Conservation (phyloP, 441 rosid genomes). For the Viola pubescens region DNA sequence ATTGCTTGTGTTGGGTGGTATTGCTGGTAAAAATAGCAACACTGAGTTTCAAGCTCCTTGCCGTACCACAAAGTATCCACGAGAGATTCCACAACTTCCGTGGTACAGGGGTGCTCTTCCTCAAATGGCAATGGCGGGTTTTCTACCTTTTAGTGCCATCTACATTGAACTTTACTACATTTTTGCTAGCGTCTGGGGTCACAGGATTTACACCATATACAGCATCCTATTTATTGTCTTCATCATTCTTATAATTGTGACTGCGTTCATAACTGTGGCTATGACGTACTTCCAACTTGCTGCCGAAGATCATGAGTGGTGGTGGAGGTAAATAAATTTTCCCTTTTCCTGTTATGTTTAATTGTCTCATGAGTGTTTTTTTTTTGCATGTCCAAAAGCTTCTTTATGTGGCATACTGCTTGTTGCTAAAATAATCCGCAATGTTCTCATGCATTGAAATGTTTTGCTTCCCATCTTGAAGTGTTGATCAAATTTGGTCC, state of each 20-base stretch:
- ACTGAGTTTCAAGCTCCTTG: slow-evolving; percentile 79
- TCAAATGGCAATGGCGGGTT: slow-evolving; percentile 75
- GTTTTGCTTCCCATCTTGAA: no score
- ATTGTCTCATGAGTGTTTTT: no score
- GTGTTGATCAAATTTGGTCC: no score
- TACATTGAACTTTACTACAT: slow-evolving; percentile 71
- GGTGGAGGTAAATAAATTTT: slow-evolving; percentile 63
- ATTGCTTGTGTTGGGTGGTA: slow-evolving; percentile 71
- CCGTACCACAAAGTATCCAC: slow-evolving; percentile 64
- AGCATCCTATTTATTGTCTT: slow-evolving; percentile 71
- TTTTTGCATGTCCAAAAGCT: no score
- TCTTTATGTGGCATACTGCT: no score
- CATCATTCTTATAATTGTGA: slow-evolving; percentile 72
- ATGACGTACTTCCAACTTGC: slow-evolving; percentile 81
- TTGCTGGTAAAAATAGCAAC: slow-evolving; percentile 78
- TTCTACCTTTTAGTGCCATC: slow-evolving; percentile 71
- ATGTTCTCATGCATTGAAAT: no score
- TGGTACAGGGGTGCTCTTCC: slow-evolving; percentile 70
- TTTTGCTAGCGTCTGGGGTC: slow-evolving; percentile 76
- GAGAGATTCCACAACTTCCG: slow-evolving; percentile 61
- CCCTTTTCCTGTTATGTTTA: neutral
- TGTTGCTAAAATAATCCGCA: no score
- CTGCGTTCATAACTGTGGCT: slow-evolving; percentile 78
- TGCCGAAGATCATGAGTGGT: slow-evolving; percentile 87
- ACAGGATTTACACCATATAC: slow-evolving; percentile 64